Base-by-base conservation (phyloP, 805 yeast species). In the Sungouiozyma ichnusensis region DNA sequence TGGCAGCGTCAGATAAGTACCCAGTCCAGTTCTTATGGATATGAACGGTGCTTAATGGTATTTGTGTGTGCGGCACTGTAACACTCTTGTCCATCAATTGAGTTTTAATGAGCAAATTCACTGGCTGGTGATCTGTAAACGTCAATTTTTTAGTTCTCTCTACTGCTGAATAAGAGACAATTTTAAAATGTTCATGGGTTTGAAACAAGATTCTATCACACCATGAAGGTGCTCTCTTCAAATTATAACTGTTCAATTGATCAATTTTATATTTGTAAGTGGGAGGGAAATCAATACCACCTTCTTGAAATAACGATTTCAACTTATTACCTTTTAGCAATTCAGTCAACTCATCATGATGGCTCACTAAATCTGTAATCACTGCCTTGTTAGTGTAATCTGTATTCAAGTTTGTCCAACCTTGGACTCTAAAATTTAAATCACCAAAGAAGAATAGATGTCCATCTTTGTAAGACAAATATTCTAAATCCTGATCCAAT, bases 391-490 rank as follows among this genome's bases (percentile, higher is more conserved):
- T 48, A 8, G 47, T 41, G 32, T 41, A 49, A 39, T 51, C 50
- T 2, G 48, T 42, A 11, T 31, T 49, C 42, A 42, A 36, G 11
- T 42, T 46, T 33, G 48, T 44, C 37, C 45, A 45, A 5, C 55
- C 49, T 11, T 54, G 59, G 6, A 81, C 72, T 36, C 97, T 68
- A 59, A 83, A 88, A 57, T 88, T 88, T 51, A 88, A 65, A 60
- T 88, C 97, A 0, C 97, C 97, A 69, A 85, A 63, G 40, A 87
- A 58, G 53, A 87, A 81, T 4, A 79, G 62, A 55, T 83, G 94
- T 3, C 76, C 79, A 49, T 79, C 81, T 11, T 70, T 72, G 53
- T 82, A 79, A 27, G 47, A 44, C 17, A 41, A 33, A 20, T 38
- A 35, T 13, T 52, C 44, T 15, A 53, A 48, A 20, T 48, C 49